phyloP scores from a whole-genome alignment of 441 rosid genomes.

The Gossypium laxum region DNA sequence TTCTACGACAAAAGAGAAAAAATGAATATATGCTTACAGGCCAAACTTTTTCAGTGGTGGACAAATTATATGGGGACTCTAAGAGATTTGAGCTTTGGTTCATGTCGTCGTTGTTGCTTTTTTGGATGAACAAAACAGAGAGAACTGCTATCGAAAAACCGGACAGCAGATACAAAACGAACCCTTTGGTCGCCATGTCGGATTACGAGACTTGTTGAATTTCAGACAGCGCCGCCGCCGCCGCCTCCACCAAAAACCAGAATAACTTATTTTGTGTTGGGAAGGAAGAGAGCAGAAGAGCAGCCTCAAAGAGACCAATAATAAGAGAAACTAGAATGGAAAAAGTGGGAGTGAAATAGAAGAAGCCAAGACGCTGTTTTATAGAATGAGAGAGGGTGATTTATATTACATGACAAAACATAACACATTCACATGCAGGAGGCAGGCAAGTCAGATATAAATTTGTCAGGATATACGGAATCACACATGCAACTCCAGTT shows the following conservation, averaged over 20 bases:
- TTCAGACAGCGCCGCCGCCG: neutral
- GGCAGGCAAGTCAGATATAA: neutral
- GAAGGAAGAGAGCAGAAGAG: no score
- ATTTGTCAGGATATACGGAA: neutral
- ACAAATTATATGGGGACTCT: slow-evolving; percentile 8
- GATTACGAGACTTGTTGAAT: neutral
- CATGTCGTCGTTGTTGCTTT: slow-evolving; percentile 4
- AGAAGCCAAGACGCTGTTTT: neutral
- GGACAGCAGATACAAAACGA: slow-evolving; percentile 41
- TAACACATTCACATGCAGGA: neutral
- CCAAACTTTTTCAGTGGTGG: slow-evolving; percentile 46
- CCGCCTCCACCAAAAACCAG: neutral
- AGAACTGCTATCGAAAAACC: slow-evolving; percentile 50
- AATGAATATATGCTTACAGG: slow-evolving; percentile 40
- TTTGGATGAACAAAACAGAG: slow-evolving; percentile 33
- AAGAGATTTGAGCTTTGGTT: slow-evolving; percentile 19
- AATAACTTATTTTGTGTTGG: no score
- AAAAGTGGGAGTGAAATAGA: neutral
- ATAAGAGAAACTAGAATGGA: no score
- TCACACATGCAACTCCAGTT: slow-evolving; percentile 4
- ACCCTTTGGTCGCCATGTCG: slow-evolving; percentile 24
- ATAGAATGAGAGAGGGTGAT: neutral
- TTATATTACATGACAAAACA: neutral
- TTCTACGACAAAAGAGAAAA: neutral
- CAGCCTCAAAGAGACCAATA: no score